A percentile compares a stretch with the other conserved stretches of the same genome.
Evolutionary conservation across 805 yeast species (phyloP).

Genomic region (Saccharomycopsis amapae): DNA sequence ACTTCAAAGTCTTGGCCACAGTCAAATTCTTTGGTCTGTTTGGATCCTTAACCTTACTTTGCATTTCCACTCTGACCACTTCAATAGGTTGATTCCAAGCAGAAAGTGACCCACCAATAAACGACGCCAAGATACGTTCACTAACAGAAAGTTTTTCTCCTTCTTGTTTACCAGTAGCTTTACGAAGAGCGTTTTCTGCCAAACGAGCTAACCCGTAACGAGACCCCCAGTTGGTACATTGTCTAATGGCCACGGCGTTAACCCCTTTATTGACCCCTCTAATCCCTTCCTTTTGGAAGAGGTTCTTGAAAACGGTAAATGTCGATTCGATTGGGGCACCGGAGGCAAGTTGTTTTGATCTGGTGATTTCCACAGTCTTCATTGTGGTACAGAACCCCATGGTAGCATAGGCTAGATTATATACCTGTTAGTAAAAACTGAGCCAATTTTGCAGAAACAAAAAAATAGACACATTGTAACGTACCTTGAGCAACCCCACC

Average conservation of each 20-base stretch:
- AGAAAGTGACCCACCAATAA: conserved; percentile 92
- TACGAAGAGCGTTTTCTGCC: conserved; percentile 80
- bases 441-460: conserved; percentile 54
- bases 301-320: conserved; percentile 79
- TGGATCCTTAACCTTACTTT: conserved; percentile 88
- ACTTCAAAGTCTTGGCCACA: conserved; percentile 68
- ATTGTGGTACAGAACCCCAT: conserved; percentile 99
- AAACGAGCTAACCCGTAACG: conserved; percentile 89
- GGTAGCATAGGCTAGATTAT: conserved; percentile 74
- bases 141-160: conserved; percentile 59
- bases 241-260: conserved; percentile 97
- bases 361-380: conserved; percentile 97
- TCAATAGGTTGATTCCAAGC: conserved; percentile 99
- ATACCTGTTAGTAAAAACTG: not conserved
- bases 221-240: conserved; percentile 98
- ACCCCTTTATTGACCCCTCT: conserved; percentile 96
- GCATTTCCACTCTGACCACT: conserved; percentile 97
- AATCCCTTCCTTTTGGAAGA: conserved; percentile 80
- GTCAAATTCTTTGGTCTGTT: conserved; percentile 89
- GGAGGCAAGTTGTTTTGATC: conserved; percentile 64
- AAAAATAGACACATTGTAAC: not conserved
- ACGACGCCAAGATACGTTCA: conserved; percentile 81
- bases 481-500: conserved; percentile 85
- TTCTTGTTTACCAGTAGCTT: conserved; percentile 48
- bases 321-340: conserved; percentile 72